Conservation (phyloP, 1,284 basidiomycete genomes). For the Moniliophthora roreri region DNA sequence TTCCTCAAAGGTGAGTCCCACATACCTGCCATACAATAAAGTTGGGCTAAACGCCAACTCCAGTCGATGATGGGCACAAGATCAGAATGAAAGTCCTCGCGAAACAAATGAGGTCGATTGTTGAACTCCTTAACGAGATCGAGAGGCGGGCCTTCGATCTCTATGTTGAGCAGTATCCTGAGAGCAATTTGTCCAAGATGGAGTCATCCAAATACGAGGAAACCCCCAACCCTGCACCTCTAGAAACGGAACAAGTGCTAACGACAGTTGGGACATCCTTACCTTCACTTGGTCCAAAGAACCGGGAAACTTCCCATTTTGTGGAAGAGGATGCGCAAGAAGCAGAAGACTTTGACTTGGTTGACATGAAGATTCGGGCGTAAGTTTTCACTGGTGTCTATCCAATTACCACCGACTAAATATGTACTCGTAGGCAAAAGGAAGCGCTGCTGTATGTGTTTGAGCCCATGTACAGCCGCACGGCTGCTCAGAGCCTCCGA, state of each 20-base stretch:
- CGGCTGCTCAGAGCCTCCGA: no score
- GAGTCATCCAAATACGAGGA: no score
- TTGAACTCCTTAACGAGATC: slow-evolving; percentile 23
- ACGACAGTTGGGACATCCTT: neutral
- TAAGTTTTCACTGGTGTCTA: slow-evolving; percentile 10
- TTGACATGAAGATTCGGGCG: slow-evolving; percentile 21
- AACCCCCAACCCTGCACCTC: no score
- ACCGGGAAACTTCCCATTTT: no score
- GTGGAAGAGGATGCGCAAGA: slow-evolving; percentile 2
- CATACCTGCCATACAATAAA: neutral
- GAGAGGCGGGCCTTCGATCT: slow-evolving; percentile 22
- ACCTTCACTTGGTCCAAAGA: no score
- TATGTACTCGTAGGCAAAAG: slow-evolving; percentile 10
- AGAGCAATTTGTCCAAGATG: slow-evolving; percentile 14
- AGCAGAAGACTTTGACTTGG: slow-evolving; percentile 25
- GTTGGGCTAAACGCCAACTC: neutral
- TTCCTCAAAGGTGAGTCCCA: slow-evolving; percentile 25
- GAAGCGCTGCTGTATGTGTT: slow-evolving; percentile 6
- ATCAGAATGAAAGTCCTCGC: slow-evolving; percentile 27
- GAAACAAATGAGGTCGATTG: slow-evolving; percentile 24
- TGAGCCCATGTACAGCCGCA: neutral
- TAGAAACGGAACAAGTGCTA: neutral
- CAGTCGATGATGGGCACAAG: slow-evolving; percentile 30
- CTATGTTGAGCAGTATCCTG: slow-evolving; percentile 16
- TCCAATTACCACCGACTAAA: neutral